phyloP scores from a whole-genome alignment of 2,329 filamentous ascomycete species.

The Monilinia fructigena region DNA sequence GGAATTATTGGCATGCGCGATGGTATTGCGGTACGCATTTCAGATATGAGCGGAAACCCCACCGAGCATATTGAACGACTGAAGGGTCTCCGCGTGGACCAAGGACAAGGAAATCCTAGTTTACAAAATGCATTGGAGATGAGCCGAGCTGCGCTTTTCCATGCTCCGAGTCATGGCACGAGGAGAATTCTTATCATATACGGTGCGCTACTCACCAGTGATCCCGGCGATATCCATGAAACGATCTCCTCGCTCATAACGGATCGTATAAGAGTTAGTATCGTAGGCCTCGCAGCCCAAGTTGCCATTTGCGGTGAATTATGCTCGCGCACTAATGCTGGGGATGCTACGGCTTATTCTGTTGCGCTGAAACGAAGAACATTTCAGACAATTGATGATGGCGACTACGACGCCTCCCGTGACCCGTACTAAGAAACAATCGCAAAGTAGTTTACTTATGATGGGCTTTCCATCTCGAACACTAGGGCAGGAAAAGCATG shows the following conservation, averaged over 20 bases:
- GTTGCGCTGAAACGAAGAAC: slow-evolving; percentile 83
- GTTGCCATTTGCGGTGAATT: slow-evolving; percentile 91
- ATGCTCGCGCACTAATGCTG: slow-evolving; percentile 81
- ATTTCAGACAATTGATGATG: slow-evolving; percentile 87
- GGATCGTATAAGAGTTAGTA: slow-evolving; percentile 81
- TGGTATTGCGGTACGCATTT: slow-evolving; percentile 80
- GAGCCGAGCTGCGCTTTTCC: slow-evolving; percentile 86
- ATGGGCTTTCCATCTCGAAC: slow-evolving; percentile 96
- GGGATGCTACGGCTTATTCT: slow-evolving; percentile 72
- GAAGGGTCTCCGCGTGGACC: slow-evolving; percentile 61
- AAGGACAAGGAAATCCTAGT: slow-evolving; percentile 73
- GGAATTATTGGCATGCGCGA: slow-evolving; percentile 92
- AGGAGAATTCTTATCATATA: slow-evolving; percentile 90
- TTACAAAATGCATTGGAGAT: slow-evolving; percentile 96
- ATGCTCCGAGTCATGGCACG: slow-evolving; percentile 90
- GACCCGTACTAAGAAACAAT: slow-evolving; percentile 62
- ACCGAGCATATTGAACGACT: slow-evolving; percentile 81
- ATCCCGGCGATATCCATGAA: slow-evolving; percentile 92
- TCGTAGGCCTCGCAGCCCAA: slow-evolving; percentile 88
- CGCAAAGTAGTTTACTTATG: slow-evolving; percentile 72
- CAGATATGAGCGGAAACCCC: slow-evolving; percentile 88
- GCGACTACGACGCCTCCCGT: slow-evolving; percentile 85
- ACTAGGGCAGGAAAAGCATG: slow-evolving; percentile 63
- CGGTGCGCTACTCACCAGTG: slow-evolving; percentile 83
- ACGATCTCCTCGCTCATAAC: slow-evolving; percentile 76